phyloP scores from a whole-genome alignment of 352 stramenopile genomes.

The Phytophthora pseudosyringae region DNA sequence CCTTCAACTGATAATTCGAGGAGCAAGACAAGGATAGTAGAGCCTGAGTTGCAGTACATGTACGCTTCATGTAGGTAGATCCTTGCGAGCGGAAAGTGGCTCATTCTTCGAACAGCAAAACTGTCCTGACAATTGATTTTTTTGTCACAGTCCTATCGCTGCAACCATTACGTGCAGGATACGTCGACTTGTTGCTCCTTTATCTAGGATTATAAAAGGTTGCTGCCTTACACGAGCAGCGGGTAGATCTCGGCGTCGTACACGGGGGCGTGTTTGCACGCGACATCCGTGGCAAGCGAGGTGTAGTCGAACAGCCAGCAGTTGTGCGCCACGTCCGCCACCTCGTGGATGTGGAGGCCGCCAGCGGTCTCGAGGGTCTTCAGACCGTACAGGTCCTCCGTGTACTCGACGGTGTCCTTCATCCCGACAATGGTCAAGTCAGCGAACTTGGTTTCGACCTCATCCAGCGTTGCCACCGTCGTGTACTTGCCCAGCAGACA shows the following conservation, averaged over 20 bases:
- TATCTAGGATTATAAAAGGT: constrained; percentile 5
- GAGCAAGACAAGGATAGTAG: no score
- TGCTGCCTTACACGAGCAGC: constrained; percentile 32
- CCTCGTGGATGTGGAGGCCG: constrained; percentile 28
- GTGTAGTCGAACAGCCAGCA: constrained; percentile 54
- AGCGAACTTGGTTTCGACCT: constrained; percentile 41
- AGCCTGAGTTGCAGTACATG: no score
- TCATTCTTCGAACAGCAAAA: no score
- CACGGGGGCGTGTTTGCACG: constrained; percentile 34
- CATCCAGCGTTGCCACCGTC: constrained; percentile 33
- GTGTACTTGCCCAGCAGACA: constrained; percentile 47
- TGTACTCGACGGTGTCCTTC: constrained; percentile 46
- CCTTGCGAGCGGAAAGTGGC: no score
- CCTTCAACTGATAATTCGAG: background rate
- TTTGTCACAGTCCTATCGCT: no score
- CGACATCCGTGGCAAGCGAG: constrained; percentile 27
- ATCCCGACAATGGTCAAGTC: constrained; percentile 37
- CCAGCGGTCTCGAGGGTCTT: constrained; percentile 42
- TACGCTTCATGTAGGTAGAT: no score
- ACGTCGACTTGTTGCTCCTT: constrained; percentile 9
- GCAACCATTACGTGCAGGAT: no score
- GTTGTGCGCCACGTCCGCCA: constrained; percentile 40
- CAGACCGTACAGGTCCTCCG: constrained; percentile 44
- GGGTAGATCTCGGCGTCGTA: constrained; percentile 41
- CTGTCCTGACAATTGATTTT: no score